phyloP scores from a whole-genome alignment of 192 early-diverging fungal species.

The Gamsiella multidivaricata region DNA sequence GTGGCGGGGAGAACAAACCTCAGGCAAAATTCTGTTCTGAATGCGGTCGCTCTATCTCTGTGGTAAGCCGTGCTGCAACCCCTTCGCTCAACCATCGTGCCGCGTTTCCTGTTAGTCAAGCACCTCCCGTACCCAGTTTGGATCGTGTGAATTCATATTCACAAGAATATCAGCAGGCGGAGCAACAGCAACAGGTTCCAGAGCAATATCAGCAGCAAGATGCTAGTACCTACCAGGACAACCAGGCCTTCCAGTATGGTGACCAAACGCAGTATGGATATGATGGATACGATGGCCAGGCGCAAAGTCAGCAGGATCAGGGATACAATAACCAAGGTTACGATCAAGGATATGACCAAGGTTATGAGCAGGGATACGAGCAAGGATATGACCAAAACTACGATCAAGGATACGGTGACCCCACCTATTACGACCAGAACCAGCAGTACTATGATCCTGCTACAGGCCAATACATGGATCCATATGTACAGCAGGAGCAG shows the following conservation, averaged over 20 bases:
- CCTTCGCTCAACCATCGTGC: constrained; percentile 39
- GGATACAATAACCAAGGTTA: constrained; percentile 11
- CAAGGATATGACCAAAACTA: constrained; percentile 27
- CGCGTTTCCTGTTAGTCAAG: constrained; percentile 15
- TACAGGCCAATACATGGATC: constrained; percentile 30
- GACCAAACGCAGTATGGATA: constrained; percentile 15
- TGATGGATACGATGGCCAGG: background rate
- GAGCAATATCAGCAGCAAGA: background rate
- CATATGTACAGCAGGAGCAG: constrained; percentile 37
- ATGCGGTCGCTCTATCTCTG: constrained; percentile 62
- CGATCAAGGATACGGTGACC: constrained; percentile 28
- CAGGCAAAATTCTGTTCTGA: constrained; percentile 70
- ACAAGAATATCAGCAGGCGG: constrained; percentile 27
- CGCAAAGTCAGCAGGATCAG: background rate
- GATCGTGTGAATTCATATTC: constrained; percentile 36
- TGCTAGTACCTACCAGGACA: background rate
- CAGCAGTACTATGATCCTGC: constrained; percentile 32
- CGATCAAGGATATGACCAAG: constrained; percentile 9
- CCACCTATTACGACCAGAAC: constrained; percentile 41
- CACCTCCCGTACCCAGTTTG: constrained; percentile 34
- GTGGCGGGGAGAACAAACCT: constrained; percentile 64
- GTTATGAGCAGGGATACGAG: constrained; percentile 30
- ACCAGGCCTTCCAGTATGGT: constrained; percentile 6
- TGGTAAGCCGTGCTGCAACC: constrained; percentile 53
- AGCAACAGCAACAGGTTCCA: constrained; percentile 6